Base-by-base conservation (phyloP, 768 basidiomycete species). In the Trametes maxima region DNA sequence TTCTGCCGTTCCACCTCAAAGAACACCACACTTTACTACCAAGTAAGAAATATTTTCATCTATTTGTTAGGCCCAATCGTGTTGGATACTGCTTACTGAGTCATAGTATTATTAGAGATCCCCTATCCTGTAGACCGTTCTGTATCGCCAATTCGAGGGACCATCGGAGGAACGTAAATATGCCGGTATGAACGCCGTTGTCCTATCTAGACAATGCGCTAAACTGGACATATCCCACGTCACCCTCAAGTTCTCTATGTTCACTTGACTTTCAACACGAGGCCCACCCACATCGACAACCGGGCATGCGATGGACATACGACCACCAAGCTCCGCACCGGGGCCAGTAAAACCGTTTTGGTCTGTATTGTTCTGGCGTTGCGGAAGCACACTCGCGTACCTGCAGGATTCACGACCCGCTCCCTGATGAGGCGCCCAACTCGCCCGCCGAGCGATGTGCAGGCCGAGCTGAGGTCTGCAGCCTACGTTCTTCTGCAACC, bases 371-470 rank as follows among this genome's bases (percentile, higher is more conserved):
- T 55, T 55, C 54, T 56, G 46, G 48, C 39, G n/a, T 33, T 45
- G 43, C 50, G 54, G 54, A 62, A 51, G 48, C 35, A 11, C 48
- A 33, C 49, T 62, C 60, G 60, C 48, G 54, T 62, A 62, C 54
- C 60, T 55, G 54, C 40, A 21, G 14, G 4, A 44, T 49, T 55
- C 48, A 28, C 54, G 48, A 51, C 33, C 54, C 60, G 60, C 54
- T 44, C 57, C 40, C 40, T 43, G 19, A 28, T n/a, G 40, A 39
- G 39, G 48, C 37, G 39, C 43, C 55, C 0, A 28, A 19, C 16
- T 6, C 22, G 14, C 40, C 21, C 40, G 47, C 40, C 16, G 47
- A 36, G 40, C n/a, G 19, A 28, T 19, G 25, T n/a, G 28, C 17
- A 44, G 47, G 37, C 17, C 21, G 24, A 58, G 51, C 25, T 17